Conservation (phyloP, 1,139 yeast species). For the Oligophagozyma castellii region DNA sequence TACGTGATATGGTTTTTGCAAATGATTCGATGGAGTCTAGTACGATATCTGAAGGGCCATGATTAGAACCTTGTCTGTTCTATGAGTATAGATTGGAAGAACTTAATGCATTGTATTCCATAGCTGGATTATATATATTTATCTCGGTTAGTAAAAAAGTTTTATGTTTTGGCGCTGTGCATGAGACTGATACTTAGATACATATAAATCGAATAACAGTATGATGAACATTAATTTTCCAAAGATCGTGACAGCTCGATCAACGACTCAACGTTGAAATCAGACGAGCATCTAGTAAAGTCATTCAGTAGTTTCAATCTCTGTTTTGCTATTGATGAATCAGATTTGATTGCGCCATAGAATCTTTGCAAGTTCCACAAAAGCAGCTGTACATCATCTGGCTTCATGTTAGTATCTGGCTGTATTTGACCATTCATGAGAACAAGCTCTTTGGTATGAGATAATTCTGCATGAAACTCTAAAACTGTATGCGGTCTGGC, state of each 20-base stretch:
- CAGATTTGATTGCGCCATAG: slow-evolving; percentile 53
- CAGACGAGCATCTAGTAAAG: slow-evolving; percentile 55
- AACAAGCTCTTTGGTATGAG: slow-evolving; percentile 47
- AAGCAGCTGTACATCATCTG: slow-evolving; percentile 63
- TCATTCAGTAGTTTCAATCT: slow-evolving; percentile 45
- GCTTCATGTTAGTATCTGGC: slow-evolving; percentile 45
- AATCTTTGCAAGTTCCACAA: slow-evolving; percentile 76
- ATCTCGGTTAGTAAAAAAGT: no score
- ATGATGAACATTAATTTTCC: slow-evolving; percentile 29
- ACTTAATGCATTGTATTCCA: no score
- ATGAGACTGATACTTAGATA: neutral
- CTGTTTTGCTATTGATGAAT: slow-evolving; percentile 30
- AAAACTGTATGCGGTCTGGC: slow-evolving; percentile 93
- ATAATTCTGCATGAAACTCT: slow-evolving; percentile 73
- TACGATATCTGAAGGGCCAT: no score
- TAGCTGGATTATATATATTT: no score
- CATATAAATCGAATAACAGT: slow-evolving; percentile 1
- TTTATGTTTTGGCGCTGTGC: neutral
- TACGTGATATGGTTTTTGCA: slow-evolving; percentile 56
- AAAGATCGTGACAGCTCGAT: slow-evolving; percentile 61
- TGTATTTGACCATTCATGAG: slow-evolving; percentile 85
- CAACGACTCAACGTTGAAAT: slow-evolving; percentile 52
- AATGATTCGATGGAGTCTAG: slow-evolving; percentile 2
- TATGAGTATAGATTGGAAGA: no score
- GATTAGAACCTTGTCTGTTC: no score